Evolutionary conservation across 192 early-diverging fungal genomes (phyloP).

Genomic region (Coemansia umbellata): DNA sequence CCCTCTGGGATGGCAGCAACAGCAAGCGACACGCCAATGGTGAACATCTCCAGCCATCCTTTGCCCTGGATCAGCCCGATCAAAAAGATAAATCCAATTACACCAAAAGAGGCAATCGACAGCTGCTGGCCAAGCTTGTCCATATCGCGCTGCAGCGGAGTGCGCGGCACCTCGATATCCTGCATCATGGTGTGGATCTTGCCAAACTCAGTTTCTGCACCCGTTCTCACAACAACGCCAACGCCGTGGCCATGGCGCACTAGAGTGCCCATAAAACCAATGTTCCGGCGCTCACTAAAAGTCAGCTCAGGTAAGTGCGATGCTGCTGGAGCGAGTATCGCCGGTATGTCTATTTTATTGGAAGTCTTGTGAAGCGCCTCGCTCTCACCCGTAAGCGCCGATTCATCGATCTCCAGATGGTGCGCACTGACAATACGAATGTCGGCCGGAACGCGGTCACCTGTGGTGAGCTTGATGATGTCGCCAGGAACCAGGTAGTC

Average conservation of each 20-base stretch:
- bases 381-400: slow-evolving; percentile 91
- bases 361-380: slow-evolving; percentile 74
- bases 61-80: slow-evolving; percentile 86
- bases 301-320: slow-evolving; percentile 22
- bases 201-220: slow-evolving; percentile 91
- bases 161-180: slow-evolving; percentile 86
- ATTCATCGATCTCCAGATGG: slow-evolving; percentile 90
- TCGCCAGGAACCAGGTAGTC: slow-evolving; percentile 90
- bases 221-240: slow-evolving; percentile 88
- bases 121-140: slow-evolving; percentile 68
- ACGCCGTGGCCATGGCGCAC: slow-evolving; percentile 83
- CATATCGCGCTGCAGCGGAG: slow-evolving; percentile 93
- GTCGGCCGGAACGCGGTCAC: slow-evolving; percentile 94
- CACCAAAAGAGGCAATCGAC: slow-evolving; percentile 73
- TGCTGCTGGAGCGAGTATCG: slow-evolving; percentile 10
- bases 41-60: slow-evolving; percentile 93
- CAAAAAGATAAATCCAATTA: slow-evolving; percentile 70
- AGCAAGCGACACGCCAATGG: slow-evolving; percentile 83
- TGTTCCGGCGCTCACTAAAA: slow-evolving; percentile 61
- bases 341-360: slow-evolving; percentile 47
- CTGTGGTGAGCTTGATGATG: slow-evolving; percentile 77
- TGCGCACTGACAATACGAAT: slow-evolving; percentile 71
- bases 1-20: slow-evolving; percentile 99
- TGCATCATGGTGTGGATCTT: slow-evolving; percentile 90
- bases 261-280: slow-evolving; percentile 94